Evolutionary conservation across 306 rosid species (phyloP), one percentile per base, ranked within the genome.

Genomic region (Prinsepia uniflora): DNA sequence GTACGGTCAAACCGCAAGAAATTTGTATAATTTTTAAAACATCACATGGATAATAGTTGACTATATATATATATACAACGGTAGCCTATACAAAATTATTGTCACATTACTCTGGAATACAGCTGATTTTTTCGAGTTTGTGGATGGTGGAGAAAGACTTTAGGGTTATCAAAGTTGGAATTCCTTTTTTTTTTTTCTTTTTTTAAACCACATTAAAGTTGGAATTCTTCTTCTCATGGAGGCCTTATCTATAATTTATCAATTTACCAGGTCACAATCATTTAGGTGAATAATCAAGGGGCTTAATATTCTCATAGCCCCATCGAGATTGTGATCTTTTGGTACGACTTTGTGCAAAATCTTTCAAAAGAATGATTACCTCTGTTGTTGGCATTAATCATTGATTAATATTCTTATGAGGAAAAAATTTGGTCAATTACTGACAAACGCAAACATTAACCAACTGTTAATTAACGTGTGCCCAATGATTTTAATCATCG

Each of bases 41-140:
- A 63, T 83, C 84, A 80, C 82, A 74, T 19, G 75, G 54, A 41
- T 43, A 73, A 67, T 66, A 80, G 82, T 77, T 69, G 40, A 43
- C 12, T 20, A 52, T 0, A 12, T 17, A 17, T 10, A 53, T 8
- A 53, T 47, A 47, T 12, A n/a, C 18, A 20, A 52, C 41, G 57
- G 20, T 65, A 15, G 34, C 36, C 47, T 62, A 10, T 2, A 17
- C 40, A 2, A 53, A 41, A 40, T 19, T 19, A 53, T n/a, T 42
- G 30, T 30, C 7, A 18, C 6, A 19, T 53, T 53, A 40, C 61
- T 6, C 19, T 34, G 63, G n/a, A 3, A 48, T 43, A 53, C 20
- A 66, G 74, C 70, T 52, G 30, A n/a, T 30, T 44, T 57, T 57
- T 11, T 11, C 4, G 14, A 4, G 10, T 22, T 22, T 36, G 40